These are phyloP conservation scores for Cydonia oblonga DNA, from an alignment of 331 rosid species.

Conservation along the genomic window DNA sequence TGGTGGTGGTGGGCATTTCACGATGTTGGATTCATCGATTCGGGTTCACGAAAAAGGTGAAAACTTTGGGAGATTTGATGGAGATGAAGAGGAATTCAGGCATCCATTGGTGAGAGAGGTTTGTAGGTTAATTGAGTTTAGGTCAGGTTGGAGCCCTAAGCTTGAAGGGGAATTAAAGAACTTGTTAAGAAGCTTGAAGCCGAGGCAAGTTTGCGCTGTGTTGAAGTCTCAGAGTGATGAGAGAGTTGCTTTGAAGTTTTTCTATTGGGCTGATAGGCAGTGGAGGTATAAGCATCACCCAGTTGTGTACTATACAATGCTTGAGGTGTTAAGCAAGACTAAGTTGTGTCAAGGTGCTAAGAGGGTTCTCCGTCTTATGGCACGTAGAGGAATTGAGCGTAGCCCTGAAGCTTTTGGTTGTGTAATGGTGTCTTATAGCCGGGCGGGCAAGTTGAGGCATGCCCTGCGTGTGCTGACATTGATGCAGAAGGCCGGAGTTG, in stretches of 20 bases:
- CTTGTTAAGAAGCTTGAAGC: conserved; percentile 64
- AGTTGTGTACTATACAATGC: conserved; percentile 51
- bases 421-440: conserved; percentile 71
- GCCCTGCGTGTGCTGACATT: conserved; percentile 62
- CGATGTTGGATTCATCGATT: conserved; percentile 21
- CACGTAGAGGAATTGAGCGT: conserved; percentile 44
- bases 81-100: conserved; percentile 45
- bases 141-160: conserved; percentile 64
- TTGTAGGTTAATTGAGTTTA: conserved; percentile 50
- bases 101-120: conserved; percentile 67
- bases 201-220: conserved; percentile 71
- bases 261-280: conserved; percentile 83
- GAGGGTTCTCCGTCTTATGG: conserved; percentile 66
- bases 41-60: conserved; percentile 9
- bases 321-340: conserved; percentile 74
- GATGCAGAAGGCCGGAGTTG: conserved; percentile 86
- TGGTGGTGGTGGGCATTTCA: conserved; percentile 27
- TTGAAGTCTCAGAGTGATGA: conserved; percentile 64
- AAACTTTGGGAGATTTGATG: conserved; percentile 35
- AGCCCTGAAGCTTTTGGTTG: conserved; percentile 60
- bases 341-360: conserved; percentile 80
- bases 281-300: conserved; percentile 67
- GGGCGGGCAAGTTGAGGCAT: conserved; percentile 59
- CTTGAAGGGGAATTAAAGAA: conserved; percentile 59
- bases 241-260: conserved; percentile 61